phyloP scores from a whole-genome alignment of 2,329 filamentous ascomycete species.

The Neoscytalidium dimidiatum region DNA sequence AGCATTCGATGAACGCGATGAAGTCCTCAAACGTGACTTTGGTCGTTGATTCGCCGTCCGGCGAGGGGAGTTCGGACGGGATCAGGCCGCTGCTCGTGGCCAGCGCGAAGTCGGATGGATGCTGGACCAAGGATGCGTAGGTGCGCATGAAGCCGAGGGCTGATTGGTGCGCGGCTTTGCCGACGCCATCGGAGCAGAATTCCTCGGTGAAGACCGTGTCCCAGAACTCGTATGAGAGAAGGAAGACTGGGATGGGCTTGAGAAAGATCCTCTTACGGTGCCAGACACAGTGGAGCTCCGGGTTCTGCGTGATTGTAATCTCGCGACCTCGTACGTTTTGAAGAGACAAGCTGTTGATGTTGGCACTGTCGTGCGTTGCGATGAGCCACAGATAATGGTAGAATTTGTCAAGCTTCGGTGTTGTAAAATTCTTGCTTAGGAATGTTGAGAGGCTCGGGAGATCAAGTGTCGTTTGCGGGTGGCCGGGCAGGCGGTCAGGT shows the following conservation, averaged over 20 bases:
- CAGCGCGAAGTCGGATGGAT: slow-evolving; percentile 26
- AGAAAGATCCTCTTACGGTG: slow-evolving; percentile 24
- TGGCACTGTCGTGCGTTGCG: background rate
- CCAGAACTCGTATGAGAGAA: slow-evolving; percentile 28
- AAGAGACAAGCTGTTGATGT: slow-evolving; percentile 23
- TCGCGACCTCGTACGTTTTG: slow-evolving; percentile 25
- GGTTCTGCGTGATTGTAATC: slow-evolving; percentile 26
- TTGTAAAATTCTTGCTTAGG: background rate
- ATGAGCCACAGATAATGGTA: slow-evolving; percentile 11
- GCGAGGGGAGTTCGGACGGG: background rate
- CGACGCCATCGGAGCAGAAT: slow-evolving; percentile 15
- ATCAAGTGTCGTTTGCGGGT: background rate
- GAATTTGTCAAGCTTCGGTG: background rate
- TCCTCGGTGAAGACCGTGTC: slow-evolving; percentile 24
- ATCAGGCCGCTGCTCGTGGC: slow-evolving; percentile 16
- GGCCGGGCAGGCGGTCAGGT: slow-evolving; percentile 27
- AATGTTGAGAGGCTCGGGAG: slow-evolving; percentile 54
- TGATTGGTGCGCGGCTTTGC: slow-evolving; percentile 7
- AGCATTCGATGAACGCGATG: slow-evolving; percentile 9
- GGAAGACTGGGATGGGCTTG: slow-evolving; percentile 26
- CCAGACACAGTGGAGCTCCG: slow-evolving; percentile 27
- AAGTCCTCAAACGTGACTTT: background rate
- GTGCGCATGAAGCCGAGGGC: slow-evolving; percentile 26
- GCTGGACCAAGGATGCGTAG: slow-evolving; percentile 24
- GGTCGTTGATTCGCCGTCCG: background rate